These are phyloP conservation scores for Knufia petricola DNA, from an alignment of 2,329 filamentous ascomycete species.

Conservation along the genomic window DNA sequence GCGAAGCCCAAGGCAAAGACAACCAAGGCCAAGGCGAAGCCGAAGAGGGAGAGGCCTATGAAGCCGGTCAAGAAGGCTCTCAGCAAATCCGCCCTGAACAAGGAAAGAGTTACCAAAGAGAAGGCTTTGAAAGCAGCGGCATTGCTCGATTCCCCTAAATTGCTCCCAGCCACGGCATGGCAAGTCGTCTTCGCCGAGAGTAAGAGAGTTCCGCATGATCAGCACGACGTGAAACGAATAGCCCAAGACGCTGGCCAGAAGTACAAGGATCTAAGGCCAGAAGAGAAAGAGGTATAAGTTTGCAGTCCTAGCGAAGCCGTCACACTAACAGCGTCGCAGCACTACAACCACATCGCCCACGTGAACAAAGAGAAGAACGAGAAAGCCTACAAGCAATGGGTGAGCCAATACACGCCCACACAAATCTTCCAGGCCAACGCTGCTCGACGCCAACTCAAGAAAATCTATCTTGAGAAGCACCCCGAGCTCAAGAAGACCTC, in stretches of 20 bases:
- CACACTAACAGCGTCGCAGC: slow-evolving; percentile 25
- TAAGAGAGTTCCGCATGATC: too few species aligned
- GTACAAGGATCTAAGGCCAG: slow-evolving; percentile 27
- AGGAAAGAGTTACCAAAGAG: slow-evolving; percentile 25
- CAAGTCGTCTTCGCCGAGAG: background rate
- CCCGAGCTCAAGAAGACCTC: slow-evolving; percentile 13
- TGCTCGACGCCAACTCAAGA: slow-evolving; percentile 37
- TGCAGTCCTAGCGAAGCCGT: background rate
- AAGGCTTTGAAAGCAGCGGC: slow-evolving; percentile 29
- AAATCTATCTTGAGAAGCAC: slow-evolving; percentile 14
- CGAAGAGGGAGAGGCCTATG: slow-evolving; percentile 25
- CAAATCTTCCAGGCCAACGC: slow-evolving; percentile 51
- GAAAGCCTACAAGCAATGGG: slow-evolving; percentile 43
- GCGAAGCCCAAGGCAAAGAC: slow-evolving; percentile 26
- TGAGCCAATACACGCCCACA: slow-evolving; percentile 45
- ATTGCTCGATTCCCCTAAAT: slow-evolving; percentile 15
- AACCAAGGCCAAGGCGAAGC: slow-evolving; percentile 19
- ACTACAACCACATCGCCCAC: slow-evolving; percentile 43
- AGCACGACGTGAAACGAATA: too few species aligned
- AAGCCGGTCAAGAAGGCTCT: slow-evolving; percentile 23
- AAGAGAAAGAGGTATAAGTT: slow-evolving; percentile 30
- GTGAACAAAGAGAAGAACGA: slow-evolving; percentile 37
- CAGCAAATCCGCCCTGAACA: slow-evolving; percentile 18
- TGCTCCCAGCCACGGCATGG: slow-evolving; percentile 2
- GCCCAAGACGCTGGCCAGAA: slow-evolving; percentile 17